Base-by-base conservation (phyloP, 1,284 basidiomycete species). In the Vanrija sp. region DNA sequence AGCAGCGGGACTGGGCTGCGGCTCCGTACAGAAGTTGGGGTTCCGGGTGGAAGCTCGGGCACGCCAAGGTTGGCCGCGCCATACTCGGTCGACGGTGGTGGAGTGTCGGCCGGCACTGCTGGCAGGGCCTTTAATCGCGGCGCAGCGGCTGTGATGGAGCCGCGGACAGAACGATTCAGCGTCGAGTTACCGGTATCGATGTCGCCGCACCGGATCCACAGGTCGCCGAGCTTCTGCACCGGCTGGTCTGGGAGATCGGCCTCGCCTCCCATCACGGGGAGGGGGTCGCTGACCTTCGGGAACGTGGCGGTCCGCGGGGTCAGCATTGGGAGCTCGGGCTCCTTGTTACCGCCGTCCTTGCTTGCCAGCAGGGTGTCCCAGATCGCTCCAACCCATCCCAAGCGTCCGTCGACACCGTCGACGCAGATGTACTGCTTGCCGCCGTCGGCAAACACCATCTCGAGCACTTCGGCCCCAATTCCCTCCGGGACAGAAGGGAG, bases 301-400 rank as follows among this genome's bases (percentile, higher is more conserved):
- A 22, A 38, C 36, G 48, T 27, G 45, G n/a, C 1, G 47, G 35
- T 6, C n/a, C 39, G 18, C 41, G 25, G 14, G 39, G 47, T 3
- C 66, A 66, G 0, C 62, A 64, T 6, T 5, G 66, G 65, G 6
- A 65, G 49, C 51, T 41, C 4, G 49, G 55, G 31, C n/a, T 18
- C 10, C 31, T 31, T 61, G 46, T 9, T 54, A 45, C 45, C n/a
- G 19, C 54, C 49, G 7, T 65, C 50, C 49, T 72, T 69, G 47
- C 61, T 63, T 9, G 65, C 67, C 0, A 67, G 57, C 1, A 71
- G 53, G 12, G 68, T 67, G 41, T 71, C 68, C 67, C 72, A 71
- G 24, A 75, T 68, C 0, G 72, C 67, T 45, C 66, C 68, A 49
- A 71, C 62, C 72, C 72, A 75, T 8, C 66, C 66, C 9, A 71